phyloP scores from a whole-genome alignment of 129 eudicot genomes.

The Calendula officinalis region DNA sequence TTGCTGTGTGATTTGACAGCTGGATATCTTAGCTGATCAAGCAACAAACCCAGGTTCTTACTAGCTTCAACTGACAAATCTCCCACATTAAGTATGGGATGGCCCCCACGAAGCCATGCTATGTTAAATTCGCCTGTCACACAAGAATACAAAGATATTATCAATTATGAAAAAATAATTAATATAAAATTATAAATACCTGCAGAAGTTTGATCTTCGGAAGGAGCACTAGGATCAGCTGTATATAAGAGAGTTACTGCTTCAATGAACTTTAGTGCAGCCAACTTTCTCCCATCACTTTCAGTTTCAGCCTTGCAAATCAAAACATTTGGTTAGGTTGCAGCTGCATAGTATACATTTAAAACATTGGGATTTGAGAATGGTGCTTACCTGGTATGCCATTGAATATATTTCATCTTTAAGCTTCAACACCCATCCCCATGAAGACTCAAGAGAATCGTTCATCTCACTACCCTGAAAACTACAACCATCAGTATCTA shows the following conservation, averaged over 20 bases:
- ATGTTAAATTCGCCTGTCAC: slow-evolving; percentile 65
- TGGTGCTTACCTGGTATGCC: slow-evolving; percentile 70
- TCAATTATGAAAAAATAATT: not conserved
- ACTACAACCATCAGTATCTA: slow-evolving; percentile 17
- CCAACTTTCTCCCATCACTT: slow-evolving; percentile 83
- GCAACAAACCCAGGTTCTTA: slow-evolving; percentile 69
- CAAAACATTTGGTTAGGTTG: slow-evolving; percentile 21
- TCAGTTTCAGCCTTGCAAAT: slow-evolving; percentile 57
- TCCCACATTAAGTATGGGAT: slow-evolving; percentile 85
- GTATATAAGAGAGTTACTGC: slow-evolving; percentile 77
- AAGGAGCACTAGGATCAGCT: slow-evolving; percentile 78
- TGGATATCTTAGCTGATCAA: slow-evolving; percentile 86
- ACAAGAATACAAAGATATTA: slow-evolving; percentile 2
- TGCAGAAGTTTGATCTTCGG: slow-evolving; percentile 57
- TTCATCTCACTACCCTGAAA: slow-evolving; percentile 80
- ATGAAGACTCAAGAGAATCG: slow-evolving; percentile 62
- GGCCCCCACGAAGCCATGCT: slow-evolving; percentile 98
- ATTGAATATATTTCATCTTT: slow-evolving; percentile 77
- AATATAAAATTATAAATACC: slow-evolving; percentile 38
- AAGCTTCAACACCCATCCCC: slow-evolving; percentile 72
- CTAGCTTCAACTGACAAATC: slow-evolving; percentile 89
- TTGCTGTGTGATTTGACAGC: slow-evolving; percentile 72
- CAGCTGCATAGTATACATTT: not conserved
- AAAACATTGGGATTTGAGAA: not conserved
- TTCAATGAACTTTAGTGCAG: slow-evolving; percentile 85